Base-by-base conservation (phyloP, 148 eudicot species). In the Rhododendron williamsianum region DNA sequence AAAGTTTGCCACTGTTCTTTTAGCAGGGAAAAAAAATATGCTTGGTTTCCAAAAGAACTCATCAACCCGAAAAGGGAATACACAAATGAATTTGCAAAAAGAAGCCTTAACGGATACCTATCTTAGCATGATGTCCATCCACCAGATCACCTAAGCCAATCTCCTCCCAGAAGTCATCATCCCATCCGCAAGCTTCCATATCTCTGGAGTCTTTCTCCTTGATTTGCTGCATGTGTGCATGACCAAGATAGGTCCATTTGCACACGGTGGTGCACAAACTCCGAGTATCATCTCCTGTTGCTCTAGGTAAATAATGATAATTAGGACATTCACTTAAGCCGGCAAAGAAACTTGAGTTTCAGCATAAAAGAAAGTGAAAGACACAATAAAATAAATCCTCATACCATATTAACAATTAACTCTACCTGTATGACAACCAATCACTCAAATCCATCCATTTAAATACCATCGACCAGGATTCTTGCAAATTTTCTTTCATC, bases 371-470 rank as follows among this genome's bases (percentile, higher is more conserved):
- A 83, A 13, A 65, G 74, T 38, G 6, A 52, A 52, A 71, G 51
- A 36, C 30, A 10, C 41, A 46, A 46, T 9, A 46, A 43, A 6
- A 54, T 38, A 73, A 51, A 76, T 78, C 35, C 15, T 79, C n/a
- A 67, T 52, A 38, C 81, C 80, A 41, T 4, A 10, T 13, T 51
- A 83, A 67, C 84, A 81, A 16, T 46, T 30, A 63, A 69, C 74
- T 80, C 25, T 90, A 92, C 94, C 94, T 95, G 89, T 92, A 97
- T 54, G 98, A 95, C 73, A 97, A 88, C 99, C 99, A 97, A 89
- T 97, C 99, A 89, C 99, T 95, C 88, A 97, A 92, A 89, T 97
- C 99, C 99, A 95, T 97, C 99, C 99, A 97, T 85, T 98, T 94
- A 87, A 93, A 95, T 83, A 91, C 91, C 98, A 97, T 88, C 25